phyloP scores from a whole-genome alignment of 2,329 filamentous ascomycete genomes.

The Penicillium expansum region DNA sequence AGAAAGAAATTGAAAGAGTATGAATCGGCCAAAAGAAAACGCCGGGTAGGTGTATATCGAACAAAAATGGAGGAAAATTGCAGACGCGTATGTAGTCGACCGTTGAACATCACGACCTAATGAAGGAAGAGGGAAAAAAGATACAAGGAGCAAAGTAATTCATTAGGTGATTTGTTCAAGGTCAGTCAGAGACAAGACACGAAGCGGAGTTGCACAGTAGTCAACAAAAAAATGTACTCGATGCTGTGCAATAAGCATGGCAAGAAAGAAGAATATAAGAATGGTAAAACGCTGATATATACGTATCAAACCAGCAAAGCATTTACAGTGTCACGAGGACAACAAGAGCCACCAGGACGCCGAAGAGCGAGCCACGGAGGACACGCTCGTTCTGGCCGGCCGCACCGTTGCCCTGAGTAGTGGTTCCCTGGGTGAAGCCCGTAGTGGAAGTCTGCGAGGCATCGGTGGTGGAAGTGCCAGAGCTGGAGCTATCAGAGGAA shows the following conservation, averaged over 20 bases:
- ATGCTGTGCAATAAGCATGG: slow-evolving; percentile 14
- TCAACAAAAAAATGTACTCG: slow-evolving; percentile 24
- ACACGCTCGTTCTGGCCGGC: slow-evolving; percentile 40
- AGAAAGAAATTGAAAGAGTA: neutral
- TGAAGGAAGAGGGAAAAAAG: neutral
- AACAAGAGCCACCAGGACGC: slow-evolving; percentile 47
- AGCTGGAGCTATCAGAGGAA: neutral
- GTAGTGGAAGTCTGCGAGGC: slow-evolving; percentile 18
- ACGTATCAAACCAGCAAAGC: neutral
- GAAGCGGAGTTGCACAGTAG: slow-evolving; percentile 10
- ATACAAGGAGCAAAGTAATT: slow-evolving; percentile 11
- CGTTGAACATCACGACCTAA: slow-evolving; percentile 1
- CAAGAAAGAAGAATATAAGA: slow-evolving; percentile 11
- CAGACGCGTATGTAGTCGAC: neutral
- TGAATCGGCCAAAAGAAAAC: slow-evolving; percentile 6
- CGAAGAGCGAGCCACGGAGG: slow-evolving; percentile 47
- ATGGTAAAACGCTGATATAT: slow-evolving; percentile 1
- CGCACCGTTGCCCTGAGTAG: slow-evolving; percentile 28
- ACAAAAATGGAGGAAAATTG: neutral
- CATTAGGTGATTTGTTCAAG: slow-evolving; percentile 20
- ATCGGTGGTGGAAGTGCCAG: slow-evolving; percentile 19
- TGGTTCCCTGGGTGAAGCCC: slow-evolving; percentile 34
- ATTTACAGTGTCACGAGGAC: slow-evolving; percentile 46
- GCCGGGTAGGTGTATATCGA: slow-evolving; percentile 5
- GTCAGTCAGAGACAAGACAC: slow-evolving; percentile 12